Evolutionary conservation across 768 basidiomycete species (phyloP).

Genomic region (Amanita pallidorosea): DNA sequence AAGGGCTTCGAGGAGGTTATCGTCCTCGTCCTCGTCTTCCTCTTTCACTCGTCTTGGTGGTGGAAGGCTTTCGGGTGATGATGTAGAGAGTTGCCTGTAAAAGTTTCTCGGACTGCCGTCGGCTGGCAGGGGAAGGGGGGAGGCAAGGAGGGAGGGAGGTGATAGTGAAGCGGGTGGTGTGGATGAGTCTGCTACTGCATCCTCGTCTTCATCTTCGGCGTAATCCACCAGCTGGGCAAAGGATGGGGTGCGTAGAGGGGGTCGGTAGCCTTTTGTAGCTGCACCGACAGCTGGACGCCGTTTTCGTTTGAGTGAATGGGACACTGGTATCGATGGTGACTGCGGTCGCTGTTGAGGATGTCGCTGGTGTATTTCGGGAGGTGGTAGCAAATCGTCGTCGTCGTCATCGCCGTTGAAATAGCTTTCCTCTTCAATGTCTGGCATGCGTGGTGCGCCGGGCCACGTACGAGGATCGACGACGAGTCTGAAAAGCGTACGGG

Average conservation of each 20-base stretch:
- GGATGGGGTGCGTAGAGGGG: constrained; percentile 39
- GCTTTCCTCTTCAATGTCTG: constrained; percentile 79
- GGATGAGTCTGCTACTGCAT: constrained; percentile 7
- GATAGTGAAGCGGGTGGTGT: not conserved
- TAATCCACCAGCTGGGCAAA: constrained; percentile 67
- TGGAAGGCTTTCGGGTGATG: constrained; percentile 26
- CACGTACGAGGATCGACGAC: constrained; percentile 28
- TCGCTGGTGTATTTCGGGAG: constrained; percentile 18
- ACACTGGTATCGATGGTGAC: constrained; percentile 22
- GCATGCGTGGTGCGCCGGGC: constrained; percentile 33
- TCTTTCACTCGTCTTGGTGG: constrained; percentile 25
- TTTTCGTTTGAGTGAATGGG: constrained; percentile 44
- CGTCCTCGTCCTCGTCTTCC: constrained; percentile 40
- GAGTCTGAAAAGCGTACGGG: constrained; percentile 20
- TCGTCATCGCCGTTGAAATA: constrained; percentile 92
- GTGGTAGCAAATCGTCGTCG: constrained; percentile 26
- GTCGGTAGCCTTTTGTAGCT: constrained; percentile 36
- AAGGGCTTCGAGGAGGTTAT: constrained; percentile 46
- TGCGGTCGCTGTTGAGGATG: constrained; percentile 22
- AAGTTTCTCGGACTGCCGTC: constrained; percentile 22
- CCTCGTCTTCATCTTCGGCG: constrained; percentile 62
- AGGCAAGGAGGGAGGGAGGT: constrained; percentile 8
- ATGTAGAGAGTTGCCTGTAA: constrained; percentile 24
- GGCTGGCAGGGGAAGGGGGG: constrained; percentile 7
- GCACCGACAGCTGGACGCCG: constrained; percentile 34